phyloP scores from a whole-genome alignment of 805 yeast species.

The Komagataella populi region DNA sequence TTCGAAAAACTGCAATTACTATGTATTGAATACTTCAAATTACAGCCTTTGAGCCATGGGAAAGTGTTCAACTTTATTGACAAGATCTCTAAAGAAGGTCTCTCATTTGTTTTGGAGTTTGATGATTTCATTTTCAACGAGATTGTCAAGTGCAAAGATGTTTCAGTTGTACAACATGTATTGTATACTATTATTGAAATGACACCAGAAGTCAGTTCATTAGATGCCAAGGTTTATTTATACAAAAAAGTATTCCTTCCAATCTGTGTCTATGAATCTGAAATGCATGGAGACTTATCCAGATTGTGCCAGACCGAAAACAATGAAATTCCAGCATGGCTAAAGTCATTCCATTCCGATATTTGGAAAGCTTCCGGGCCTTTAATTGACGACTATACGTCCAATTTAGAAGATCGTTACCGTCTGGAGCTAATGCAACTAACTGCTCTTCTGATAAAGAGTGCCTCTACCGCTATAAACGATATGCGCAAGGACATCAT shows the following conservation, averaged over 20 bases:
- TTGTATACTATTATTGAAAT: slow-evolving; percentile 35
- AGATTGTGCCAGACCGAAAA: slow-evolving; percentile 5
- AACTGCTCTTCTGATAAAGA: slow-evolving; percentile 62
- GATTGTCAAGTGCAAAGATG: slow-evolving; percentile 38
- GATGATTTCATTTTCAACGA: slow-evolving; percentile 44
- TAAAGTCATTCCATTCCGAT: slow-evolving; percentile 41
- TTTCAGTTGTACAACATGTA: slow-evolving; percentile 30
- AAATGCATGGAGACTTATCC: slow-evolving; percentile 22
- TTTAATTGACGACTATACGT: background rate
- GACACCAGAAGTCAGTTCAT: slow-evolving; percentile 25
- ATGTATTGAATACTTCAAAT: slow-evolving; percentile 23
- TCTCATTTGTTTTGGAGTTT: slow-evolving; percentile 30
- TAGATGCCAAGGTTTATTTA: slow-evolving; percentile 48
- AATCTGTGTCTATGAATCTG: slow-evolving; percentile 48
- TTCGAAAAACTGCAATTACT: slow-evolving; percentile 44
- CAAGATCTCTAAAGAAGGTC: slow-evolving; percentile 28
- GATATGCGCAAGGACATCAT: slow-evolving; percentile 72
- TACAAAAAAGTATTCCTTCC: slow-evolving; percentile 52
- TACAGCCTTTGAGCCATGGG: slow-evolving; percentile 10
- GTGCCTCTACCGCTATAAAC: slow-evolving; percentile 44
- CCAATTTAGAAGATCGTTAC: background rate
- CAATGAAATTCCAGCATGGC: slow-evolving; percentile 37
- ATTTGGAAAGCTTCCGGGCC: slow-evolving; percentile 58
- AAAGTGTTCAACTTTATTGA: slow-evolving; percentile 26
- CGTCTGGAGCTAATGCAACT: slow-evolving; percentile 58